Base-by-base conservation (phyloP, 1,284 basidiomycete genomes). In the Peniophora sp. region DNA sequence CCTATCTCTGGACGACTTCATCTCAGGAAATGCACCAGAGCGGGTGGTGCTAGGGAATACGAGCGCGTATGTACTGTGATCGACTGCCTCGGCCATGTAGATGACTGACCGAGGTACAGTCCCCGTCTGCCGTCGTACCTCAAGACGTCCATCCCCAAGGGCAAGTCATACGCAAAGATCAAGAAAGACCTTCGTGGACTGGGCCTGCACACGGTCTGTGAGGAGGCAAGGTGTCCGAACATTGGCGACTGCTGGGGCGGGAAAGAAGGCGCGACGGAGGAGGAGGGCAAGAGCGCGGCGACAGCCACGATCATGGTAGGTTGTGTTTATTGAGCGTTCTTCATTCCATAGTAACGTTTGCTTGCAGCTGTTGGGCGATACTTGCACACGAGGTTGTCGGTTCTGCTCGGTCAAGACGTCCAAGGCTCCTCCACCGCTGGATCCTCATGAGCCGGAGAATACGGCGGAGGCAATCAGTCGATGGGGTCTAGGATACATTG, bases 171-270 rank as follows among this genome's bases (percentile, higher is more conserved):
- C 67, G 87, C 83, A 54, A 90, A 83, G 60, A 98, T 99, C 61
- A 98, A 97, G 78, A 89, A 89, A 59, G 97, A 99, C 65, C 75
- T 99, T 19, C 78, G 97, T 51, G 95, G 94, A 1, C 78, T 99
- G 0, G 82, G 83, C 9, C 72, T 99, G 47, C 92, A 96, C 62
- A 99, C 97, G 0, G 97, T 99, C 1, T 99, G 97, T 62, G 97
- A 99, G 68, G 97, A 99, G 69, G 97, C 97, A 23, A 81, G 95
- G 54, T 99, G 97, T 75, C 97, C 97, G 1, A 99, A 99, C 63
- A 98, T 99, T 52, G 97, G 96, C 25, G 96, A 99, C 63, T 99
- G 97, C 67, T 99, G 97, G 97, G 95, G 97, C 48, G 95, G 95
- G 1, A 87, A 85, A 59, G 77, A 84, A 45, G 82, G 79, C 49